These are phyloP conservation scores for Trichoderma pleuroti DNA, from an alignment of 2,329 filamentous ascomycete genomes.

Conservation along the genomic window DNA sequence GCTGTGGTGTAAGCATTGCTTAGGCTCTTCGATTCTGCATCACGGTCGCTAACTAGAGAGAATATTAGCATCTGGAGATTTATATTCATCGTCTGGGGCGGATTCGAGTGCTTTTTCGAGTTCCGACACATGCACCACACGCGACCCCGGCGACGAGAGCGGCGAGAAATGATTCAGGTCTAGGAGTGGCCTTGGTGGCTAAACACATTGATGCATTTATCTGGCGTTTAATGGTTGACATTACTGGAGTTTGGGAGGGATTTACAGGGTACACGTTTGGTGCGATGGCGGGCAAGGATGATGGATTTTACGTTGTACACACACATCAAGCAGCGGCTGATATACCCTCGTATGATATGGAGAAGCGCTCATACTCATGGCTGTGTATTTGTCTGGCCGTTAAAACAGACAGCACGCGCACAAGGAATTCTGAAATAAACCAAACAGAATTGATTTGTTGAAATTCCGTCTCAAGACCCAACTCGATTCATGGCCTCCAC, in stretches of 20 bases:
- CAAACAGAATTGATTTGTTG: neutral
- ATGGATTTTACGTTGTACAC: neutral
- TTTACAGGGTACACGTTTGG: neutral
- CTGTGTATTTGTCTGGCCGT: neutral
- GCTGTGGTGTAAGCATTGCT: slow-evolving; percentile 14
- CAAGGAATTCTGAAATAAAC: neutral
- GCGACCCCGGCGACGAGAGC: neutral
- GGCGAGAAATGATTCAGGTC: neutral
- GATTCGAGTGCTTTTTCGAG: slow-evolving; percentile 16
- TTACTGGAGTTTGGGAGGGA: neutral
- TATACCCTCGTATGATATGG: neutral
- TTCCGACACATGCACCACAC: neutral
- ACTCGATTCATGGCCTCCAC: neutral
- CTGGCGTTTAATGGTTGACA: neutral
- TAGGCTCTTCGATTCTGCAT: neutral
- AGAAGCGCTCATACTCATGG: neutral
- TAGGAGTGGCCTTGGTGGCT: neutral
- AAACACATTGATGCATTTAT: neutral
- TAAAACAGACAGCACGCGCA: neutral
- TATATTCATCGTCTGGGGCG: slow-evolving; percentile 19
- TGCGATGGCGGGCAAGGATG: neutral
- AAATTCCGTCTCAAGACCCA: neutral
- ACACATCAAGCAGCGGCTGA: neutral
- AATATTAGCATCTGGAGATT: slow-evolving; percentile 18
- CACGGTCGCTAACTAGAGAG: neutral